A percentile compares a stretch with the other conserved stretches of the same genome.
Conservation (phyloP, 2,329 filamentous ascomycete species). For the Ophiostoma ips region DNA sequence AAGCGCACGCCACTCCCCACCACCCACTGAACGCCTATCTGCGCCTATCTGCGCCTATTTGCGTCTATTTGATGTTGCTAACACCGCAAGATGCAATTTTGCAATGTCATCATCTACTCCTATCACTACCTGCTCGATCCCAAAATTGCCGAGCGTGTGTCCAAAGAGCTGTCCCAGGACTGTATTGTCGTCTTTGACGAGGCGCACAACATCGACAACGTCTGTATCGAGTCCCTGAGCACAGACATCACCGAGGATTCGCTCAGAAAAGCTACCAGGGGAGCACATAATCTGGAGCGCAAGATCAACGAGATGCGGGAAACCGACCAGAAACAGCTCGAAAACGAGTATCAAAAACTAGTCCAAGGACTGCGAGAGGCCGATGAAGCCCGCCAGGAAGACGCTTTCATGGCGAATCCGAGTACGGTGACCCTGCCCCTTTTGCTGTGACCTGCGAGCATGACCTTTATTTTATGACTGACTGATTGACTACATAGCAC, state of each 20-base stretch:
- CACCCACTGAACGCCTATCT: not conserved
- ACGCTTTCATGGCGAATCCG: slow-evolving; percentile 94
- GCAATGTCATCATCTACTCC: slow-evolving; percentile 98
- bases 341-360: slow-evolving; percentile 89
- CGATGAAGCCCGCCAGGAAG: slow-evolving; percentile 81
- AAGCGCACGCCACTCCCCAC: slow-evolving; percentile 16
- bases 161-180: slow-evolving; percentile 76
- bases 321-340: slow-evolving; percentile 87
- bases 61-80: not conserved
- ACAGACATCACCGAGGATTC: slow-evolving; percentile 96
- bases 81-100: slow-evolving; percentile 73
- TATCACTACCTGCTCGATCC: slow-evolving; percentile 97
- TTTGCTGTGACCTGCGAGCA: too few relatives aligned
- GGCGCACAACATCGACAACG: slow-evolving; percentile 98
- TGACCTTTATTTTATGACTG: too few relatives aligned
- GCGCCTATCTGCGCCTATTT: too few relatives aligned
- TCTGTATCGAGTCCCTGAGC: slow-evolving; percentile 93
- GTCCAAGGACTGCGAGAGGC: slow-evolving; percentile 82
- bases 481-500: too few relatives aligned
- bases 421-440: slow-evolving; percentile 22
- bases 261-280: slow-evolving; percentile 74
- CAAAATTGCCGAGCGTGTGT: slow-evolving; percentile 86
- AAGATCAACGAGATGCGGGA: slow-evolving; percentile 91
- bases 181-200: slow-evolving; percentile 98
- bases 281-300: slow-evolving; percentile 77